Base-by-base conservation (phyloP, 2,329 filamentous ascomycete species). In the Colletotrichum eremochloae region DNA sequence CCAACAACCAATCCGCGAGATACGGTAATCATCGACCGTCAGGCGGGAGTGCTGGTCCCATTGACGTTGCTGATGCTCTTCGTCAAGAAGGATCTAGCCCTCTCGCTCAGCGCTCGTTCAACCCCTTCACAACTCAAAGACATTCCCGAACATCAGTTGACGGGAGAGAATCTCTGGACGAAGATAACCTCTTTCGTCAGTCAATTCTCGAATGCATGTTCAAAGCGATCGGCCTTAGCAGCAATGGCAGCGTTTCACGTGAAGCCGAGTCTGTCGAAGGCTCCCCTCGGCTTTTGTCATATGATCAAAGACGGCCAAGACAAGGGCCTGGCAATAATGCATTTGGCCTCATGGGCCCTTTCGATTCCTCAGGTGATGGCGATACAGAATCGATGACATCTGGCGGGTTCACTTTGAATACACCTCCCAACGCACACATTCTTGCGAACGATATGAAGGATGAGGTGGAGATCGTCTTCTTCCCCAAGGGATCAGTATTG, bases 401-500 rank as follows among this genome's bases (percentile, higher is more conserved):
- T 1, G 88, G 91, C 5, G 90, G 91, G 0, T 85, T 91, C 58
- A 90, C 90, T 4, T 86, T 90, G 53, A 83, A 84, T 44, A 87
- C 88, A 4, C 88, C 90, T 0, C 90, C 91, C 0, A 94, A 91
- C 75, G 88, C 91, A 0, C 86, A 94, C 66, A 82, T 86, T 4
- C 83, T 96, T 6, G 89, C 90, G 5, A 91, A 94, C 71, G 96
- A 98, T 73, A 89, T 98, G 82, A 93, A 92, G 74, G 92, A 97
- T 74, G 96, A 99, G 65, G 90, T 98, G 3, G 96, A 99, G 79
- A 98, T 99, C 75, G 96, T 99, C 7, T 98, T 94, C 83, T 99
- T 99, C 75, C 96, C 95, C 0, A 94, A 98, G 80, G 95, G 94
- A 2, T 96, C 96, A 1, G 93, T 99, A 0, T 87, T 99, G 20